phyloP scores from a whole-genome alignment of 768 basidiomycete species.

The Leccinum broughii region DNA sequence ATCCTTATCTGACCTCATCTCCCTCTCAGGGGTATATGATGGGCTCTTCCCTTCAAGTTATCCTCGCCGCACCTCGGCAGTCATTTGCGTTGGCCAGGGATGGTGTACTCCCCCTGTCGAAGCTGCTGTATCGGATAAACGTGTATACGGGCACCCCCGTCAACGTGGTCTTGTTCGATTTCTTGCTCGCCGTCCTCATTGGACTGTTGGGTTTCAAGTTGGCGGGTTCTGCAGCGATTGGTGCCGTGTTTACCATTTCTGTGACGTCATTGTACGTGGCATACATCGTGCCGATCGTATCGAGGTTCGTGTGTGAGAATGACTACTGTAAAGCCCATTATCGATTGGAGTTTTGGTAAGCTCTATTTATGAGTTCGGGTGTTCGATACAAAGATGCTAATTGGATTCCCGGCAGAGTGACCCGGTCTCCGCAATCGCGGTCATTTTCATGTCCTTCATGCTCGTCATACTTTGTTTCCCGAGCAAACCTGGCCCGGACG shows the following conservation, averaged over 20 bases:
- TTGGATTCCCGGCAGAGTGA: constrained; percentile 39
- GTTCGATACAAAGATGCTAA: not conserved
- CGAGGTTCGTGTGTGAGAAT: constrained; percentile 47
- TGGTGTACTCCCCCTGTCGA: constrained; percentile 58
- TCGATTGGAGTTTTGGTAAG: constrained; percentile 40
- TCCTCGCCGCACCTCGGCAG: constrained; percentile 52
- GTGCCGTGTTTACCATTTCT: constrained; percentile 24
- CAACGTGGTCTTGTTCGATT: constrained; percentile 56
- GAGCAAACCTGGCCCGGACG: constrained; percentile 42
- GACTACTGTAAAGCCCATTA: constrained; percentile 42
- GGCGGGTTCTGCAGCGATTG: too few relatives aligned
- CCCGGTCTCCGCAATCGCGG: constrained; percentile 52
- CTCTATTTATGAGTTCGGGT: too few relatives aligned
- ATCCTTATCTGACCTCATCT: not conserved
- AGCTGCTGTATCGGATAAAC: constrained; percentile 48
- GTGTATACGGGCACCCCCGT: constrained; percentile 60
- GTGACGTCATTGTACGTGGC: constrained; percentile 45
- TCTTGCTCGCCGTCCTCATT: constrained; percentile 42
- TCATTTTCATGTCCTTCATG: constrained; percentile 67
- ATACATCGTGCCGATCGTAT: constrained; percentile 46
- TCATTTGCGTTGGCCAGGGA: constrained; percentile 57
- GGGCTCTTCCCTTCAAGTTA: constrained; percentile 34
- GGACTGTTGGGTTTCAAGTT: constrained; percentile 46
- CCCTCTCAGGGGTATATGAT: constrained; percentile 43
- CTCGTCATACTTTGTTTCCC: constrained; percentile 64